Conservation (phyloP, 2,329 filamentous ascomycete genomes). For the Dactylellina leptospora region DNA sequence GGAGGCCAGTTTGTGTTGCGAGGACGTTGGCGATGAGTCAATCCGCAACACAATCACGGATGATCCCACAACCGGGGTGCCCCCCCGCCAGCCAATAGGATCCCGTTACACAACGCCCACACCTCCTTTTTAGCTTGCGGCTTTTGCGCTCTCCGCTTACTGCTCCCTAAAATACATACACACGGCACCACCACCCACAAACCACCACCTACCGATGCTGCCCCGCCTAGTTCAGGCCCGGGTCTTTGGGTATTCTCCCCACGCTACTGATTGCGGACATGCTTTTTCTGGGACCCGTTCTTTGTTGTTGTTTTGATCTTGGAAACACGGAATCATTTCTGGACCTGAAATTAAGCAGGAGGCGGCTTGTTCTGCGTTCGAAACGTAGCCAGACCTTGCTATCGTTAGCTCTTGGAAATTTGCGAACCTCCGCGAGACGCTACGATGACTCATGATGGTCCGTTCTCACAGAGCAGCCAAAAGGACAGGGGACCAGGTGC, state of each 20-base stretch:
- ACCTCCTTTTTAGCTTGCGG: slow-evolving; percentile 29
- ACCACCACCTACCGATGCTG: slow-evolving; percentile 25
- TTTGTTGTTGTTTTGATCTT: slow-evolving; percentile 46
- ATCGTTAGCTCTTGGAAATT: slow-evolving; percentile 33
- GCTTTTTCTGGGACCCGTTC: slow-evolving; percentile 9
- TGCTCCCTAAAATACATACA: slow-evolving; percentile 22
- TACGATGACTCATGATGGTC: slow-evolving; percentile 52
- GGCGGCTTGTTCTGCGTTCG: slow-evolving; percentile 51
- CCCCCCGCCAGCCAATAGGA: slow-evolving; percentile 16
- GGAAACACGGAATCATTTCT: slow-evolving; percentile 24
- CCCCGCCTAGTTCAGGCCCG: slow-evolving; percentile 48
- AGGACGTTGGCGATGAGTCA: slow-evolving; percentile 36
- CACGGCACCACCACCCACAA: slow-evolving; percentile 42
- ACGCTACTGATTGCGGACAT: slow-evolving; percentile 37
- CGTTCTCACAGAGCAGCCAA: slow-evolving; percentile 10
- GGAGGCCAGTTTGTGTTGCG: slow-evolving; percentile 37
- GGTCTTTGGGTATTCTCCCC: slow-evolving; percentile 33
- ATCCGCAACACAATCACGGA: slow-evolving; percentile 18
- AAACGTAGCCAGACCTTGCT: slow-evolving; percentile 26
- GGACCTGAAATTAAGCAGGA: slow-evolving; percentile 51
- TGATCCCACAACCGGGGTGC: slow-evolving; percentile 19
- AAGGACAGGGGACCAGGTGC: slow-evolving; percentile 6
- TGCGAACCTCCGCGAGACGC: slow-evolving; percentile 51
- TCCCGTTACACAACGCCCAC: slow-evolving; percentile 10
- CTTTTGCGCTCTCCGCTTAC: slow-evolving; percentile 4